Conservation (phyloP, 495 filamentous ascomycete species). For the Podospora pseudopauciseta region DNA sequence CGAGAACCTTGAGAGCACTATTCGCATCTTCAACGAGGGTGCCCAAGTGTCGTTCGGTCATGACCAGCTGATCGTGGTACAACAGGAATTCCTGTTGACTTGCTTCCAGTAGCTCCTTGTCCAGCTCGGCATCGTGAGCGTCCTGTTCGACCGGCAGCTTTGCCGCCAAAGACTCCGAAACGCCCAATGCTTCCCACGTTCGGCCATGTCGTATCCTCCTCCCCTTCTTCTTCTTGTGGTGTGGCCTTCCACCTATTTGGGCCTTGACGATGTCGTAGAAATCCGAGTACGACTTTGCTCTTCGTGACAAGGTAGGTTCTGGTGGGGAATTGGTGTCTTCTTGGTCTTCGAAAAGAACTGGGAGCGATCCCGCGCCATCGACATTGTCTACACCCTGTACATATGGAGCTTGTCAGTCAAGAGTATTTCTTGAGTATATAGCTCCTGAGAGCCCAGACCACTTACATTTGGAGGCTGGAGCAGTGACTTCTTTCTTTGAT, state of each 20-base stretch:
- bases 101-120: slow-evolving; percentile 66
- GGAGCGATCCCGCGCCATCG: slow-evolving; percentile 38
- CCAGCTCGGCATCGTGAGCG: slow-evolving; percentile 55
- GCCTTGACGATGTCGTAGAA: slow-evolving; percentile 62
- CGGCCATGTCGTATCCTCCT: slow-evolving; percentile 38
- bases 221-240: slow-evolving; percentile 34
- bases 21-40: slow-evolving; percentile 73
- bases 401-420: slow-evolving; percentile 9
- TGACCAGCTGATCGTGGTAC: slow-evolving; percentile 72
- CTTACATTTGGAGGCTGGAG: slow-evolving; percentile 66
- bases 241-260: slow-evolving; percentile 47
- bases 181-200: slow-evolving; percentile 40
- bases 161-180: slow-evolving; percentile 52
- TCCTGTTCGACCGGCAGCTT: slow-evolving; percentile 58
- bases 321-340: slow-evolving; percentile 54
- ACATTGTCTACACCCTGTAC: slow-evolving; percentile 38
- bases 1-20: slow-evolving; percentile 67
- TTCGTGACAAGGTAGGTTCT: slow-evolving; percentile 55
- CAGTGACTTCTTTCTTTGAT: slow-evolving; percentile 59
- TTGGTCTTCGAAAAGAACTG: slow-evolving; percentile 50
- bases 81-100: slow-evolving; percentile 84
- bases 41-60: slow-evolving; percentile 75
- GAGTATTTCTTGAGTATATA: not conserved
- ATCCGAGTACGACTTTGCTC: slow-evolving; percentile 75
- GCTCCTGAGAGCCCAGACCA: slow-evolving; percentile 4